Base-by-base conservation (phyloP, 345 rosid species). In the Pugionium dolabratum region DNA sequence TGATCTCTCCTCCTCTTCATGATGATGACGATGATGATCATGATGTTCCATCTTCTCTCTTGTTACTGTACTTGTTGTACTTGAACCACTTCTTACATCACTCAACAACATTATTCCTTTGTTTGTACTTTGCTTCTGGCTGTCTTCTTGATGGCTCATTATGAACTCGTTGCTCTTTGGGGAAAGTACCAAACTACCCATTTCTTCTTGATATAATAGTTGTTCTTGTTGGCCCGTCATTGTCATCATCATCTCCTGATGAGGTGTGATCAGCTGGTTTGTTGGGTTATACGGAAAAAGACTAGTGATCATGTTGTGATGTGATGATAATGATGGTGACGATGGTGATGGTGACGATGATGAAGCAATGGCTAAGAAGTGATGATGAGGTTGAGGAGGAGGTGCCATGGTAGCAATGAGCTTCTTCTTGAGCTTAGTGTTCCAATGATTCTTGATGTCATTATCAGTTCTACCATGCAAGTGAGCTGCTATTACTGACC, bases 401-500 rank as follows among this genome's bases (percentile, higher is more conserved):
- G 62, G 66, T 11, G 47, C 60, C 49, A 43, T 74, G 52, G 39
- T 60, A 54, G 67, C 55, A 51, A 83, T 71, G 49, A 93, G 85
- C 62, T 88, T 86, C 88, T 86, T 91, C 85, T 91, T 91, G 27
- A 91, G 85, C 80, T 85, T 91, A 36, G 97, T 88, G 84, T 88
- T 91, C 97, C 97, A 91, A 68, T 91, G 84, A 75, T 91, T 91
- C 72, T 91, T 91, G 67, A 88, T 84, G 72, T 91, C 97, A 65
- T 91, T 91, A 56, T 88, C 97, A 37, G 97, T 91, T 75, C 97
- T 83, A 44, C 97, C 97, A 41, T 87, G 93, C 52, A 91, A 70
- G 55, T 86, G 97, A 68, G 96, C 82, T 52, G 97, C 96, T 71
- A 88, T 91, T 69, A 88, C 68, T 64, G 97, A 86, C 96, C 97